Base-by-base conservation (phyloP, 129 eudicot genomes). In the carrot (Daucus carota) region DNA sequence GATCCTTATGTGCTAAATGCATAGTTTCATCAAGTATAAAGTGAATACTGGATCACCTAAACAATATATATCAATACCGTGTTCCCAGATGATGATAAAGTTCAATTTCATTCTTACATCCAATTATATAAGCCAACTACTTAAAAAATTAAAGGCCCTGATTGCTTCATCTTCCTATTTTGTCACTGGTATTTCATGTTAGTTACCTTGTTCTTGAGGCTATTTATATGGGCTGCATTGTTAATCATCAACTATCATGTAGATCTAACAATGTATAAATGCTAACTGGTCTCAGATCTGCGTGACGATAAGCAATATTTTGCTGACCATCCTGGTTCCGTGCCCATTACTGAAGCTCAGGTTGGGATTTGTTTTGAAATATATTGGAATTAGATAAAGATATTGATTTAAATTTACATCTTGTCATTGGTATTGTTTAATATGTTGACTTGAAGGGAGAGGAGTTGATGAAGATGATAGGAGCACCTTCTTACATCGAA, bases 401-500 rank as follows among this genome's bases (percentile, higher is more conserved):
- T n/a, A 52, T 44, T 63, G 26, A 73, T 29, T 69, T 66, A 20
- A 42, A 60, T 72, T 24, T 40, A 43, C 44, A 69, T 85, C 54
- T 71, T 72, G 74, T 74, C 52, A 45, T 74, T 28, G 48, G 46
- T 36, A 60, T 65, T 66, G 48, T 76, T 77, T 22, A 16, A 65
- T 84, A 47, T 77, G 18, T 78, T 57, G n/a, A 59, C 73, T 67
- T 87, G 67, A 50, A 93, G 97, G 98, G 98, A 54, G 98, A 93
- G 85, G 98, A 93, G 91, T 84, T 93, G 54, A 91, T 86, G 87
- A 93, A 91, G 85, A 60, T 78, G 68, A 93, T 93, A 81, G 96
- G 91, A 44, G 95, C 98, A 71, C 97, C 98, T 48, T 84, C 96
- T 78, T 93, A 90, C 90, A 83, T 93, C 60, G 98, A 93, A 75